Evolutionary conservation across 352 stramenopile genomes (phyloP).

Genomic region (Phytophthora pistaciae): DNA sequence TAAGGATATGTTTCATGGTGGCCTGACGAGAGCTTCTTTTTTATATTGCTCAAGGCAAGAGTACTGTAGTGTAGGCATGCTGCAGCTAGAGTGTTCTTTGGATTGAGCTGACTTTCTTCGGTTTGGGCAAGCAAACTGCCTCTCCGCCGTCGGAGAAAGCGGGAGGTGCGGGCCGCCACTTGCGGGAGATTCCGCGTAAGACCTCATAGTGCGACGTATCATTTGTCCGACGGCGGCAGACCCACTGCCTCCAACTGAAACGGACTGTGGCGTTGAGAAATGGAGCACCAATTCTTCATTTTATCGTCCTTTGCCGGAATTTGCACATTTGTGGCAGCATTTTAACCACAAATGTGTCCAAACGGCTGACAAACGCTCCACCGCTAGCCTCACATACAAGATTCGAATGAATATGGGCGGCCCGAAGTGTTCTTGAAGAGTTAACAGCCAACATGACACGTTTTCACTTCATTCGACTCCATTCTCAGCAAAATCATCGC

Average conservation of each 20-base stretch:
- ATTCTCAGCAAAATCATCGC: no score
- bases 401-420: no score
- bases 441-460: no score
- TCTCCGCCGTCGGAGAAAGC: conserved; percentile 19
- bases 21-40: no score
- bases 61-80: background rate
- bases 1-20: no score
- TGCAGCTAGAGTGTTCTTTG: background rate
- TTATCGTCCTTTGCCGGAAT: background rate
- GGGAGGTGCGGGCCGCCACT: background rate
- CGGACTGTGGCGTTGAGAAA: conserved; percentile 9
- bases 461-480: no score
- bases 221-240: conserved; percentile 22
- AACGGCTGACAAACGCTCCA: no score
- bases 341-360: background rate
- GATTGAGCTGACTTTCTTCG: background rate
- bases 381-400: no score
- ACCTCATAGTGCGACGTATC: conserved; percentile 3
- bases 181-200: background rate
- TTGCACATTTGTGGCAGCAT: background rate
- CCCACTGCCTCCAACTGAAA: conserved; percentile 3
- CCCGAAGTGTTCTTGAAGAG: no score
- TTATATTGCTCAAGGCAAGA: no score
- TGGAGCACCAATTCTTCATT: background rate
- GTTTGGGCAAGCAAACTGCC: background rate